A percentile compares a stretch with the other conserved stretches of the same genome.
Conservation (phyloP, 2,329 filamentous ascomycete genomes). For the Periconia digitata region DNA sequence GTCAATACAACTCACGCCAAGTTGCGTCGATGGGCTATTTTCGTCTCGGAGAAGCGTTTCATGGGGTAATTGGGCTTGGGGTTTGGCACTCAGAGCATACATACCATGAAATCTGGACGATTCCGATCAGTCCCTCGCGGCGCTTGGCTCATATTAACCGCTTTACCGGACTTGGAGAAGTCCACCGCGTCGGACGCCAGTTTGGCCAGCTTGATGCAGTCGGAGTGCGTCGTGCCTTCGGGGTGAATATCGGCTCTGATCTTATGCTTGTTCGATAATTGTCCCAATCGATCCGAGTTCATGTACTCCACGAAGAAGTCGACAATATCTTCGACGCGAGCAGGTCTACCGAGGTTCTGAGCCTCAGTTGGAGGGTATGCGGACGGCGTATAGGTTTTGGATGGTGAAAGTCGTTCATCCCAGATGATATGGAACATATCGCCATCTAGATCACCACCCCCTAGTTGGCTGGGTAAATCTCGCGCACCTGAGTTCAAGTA, state of each 20-base stretch:
- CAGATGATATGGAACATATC: constrained; percentile 81
- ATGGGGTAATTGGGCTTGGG: too few species aligned
- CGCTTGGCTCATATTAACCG: constrained; percentile 19
- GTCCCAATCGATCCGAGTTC: constrained; percentile 47
- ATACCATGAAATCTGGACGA: constrained; percentile 59
- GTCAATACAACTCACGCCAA: too few species aligned
- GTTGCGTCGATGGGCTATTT: too few species aligned
- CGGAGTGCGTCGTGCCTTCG: constrained; percentile 26
- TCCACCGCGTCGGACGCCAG: constrained; percentile 40
- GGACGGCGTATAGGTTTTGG: constrained; percentile 57
- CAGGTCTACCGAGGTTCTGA: constrained; percentile 60
- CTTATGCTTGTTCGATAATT: constrained; percentile 46
- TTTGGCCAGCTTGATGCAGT: constrained; percentile 43
- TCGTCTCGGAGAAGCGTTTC: too few species aligned
- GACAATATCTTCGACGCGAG: constrained; percentile 68
- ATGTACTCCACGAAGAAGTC: constrained; percentile 70
- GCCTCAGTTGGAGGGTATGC: constrained; percentile 67
- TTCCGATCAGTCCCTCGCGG: constrained; percentile 19
- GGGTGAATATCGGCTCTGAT: constrained; percentile 43
- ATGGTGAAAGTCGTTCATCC: constrained; percentile 58
- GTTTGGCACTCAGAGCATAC: too few species aligned
- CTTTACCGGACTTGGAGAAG: constrained; percentile 32
- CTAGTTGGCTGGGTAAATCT: constrained; percentile 76
- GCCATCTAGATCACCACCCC: constrained; percentile 81
- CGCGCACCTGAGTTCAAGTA: too few species aligned